phyloP scores from a whole-genome alignment of 352 stramenopile species.

The Globisporangium nunn region DNA sequence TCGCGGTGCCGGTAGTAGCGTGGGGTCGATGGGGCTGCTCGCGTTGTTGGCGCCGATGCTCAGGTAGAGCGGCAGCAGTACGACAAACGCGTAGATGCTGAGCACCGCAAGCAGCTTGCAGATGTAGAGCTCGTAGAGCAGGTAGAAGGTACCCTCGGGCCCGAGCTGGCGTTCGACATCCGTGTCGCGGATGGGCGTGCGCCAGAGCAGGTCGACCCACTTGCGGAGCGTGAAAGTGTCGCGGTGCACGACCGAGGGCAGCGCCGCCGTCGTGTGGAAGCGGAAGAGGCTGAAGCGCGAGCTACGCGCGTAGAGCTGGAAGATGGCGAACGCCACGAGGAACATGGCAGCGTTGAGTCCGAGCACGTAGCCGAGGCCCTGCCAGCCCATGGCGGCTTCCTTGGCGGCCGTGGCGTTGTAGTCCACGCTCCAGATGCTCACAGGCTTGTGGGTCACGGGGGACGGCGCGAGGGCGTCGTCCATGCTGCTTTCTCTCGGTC shows the following conservation, averaged over 20 bases:
- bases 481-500: neutral
- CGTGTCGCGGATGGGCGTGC: slow-evolving; percentile 60
- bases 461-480: slow-evolving; percentile 5
- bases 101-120: slow-evolving; percentile 51
- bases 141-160: slow-evolving; percentile 77
- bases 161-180: slow-evolving; percentile 57
- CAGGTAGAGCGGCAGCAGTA: slow-evolving; percentile 71
- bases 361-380: slow-evolving; percentile 73
- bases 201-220: slow-evolving; percentile 64
- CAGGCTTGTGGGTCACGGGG: slow-evolving; percentile 16
- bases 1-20: neutral
- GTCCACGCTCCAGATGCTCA: slow-evolving; percentile 70
- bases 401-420: slow-evolving; percentile 73
- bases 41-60: slow-evolving; percentile 34
- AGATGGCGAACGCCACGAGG: slow-evolving; percentile 48
- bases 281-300: slow-evolving; percentile 71
- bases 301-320: slow-evolving; percentile 54
- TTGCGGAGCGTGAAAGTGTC: slow-evolving; percentile 47
- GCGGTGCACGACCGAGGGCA: slow-evolving; percentile 22
- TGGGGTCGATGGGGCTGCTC: neutral
- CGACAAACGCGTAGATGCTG: slow-evolving; percentile 53
- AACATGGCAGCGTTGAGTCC: slow-evolving; percentile 69
- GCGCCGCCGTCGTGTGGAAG: slow-evolving; percentile 45
- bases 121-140: slow-evolving; percentile 80
- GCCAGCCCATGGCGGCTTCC: slow-evolving; percentile 72